A percentile compares a stretch with the other conserved stretches of the same genome.
phyloP scores from a whole-genome alignment of 73 alveolate genomes.

The Blepharisma japonicum region DNA sequence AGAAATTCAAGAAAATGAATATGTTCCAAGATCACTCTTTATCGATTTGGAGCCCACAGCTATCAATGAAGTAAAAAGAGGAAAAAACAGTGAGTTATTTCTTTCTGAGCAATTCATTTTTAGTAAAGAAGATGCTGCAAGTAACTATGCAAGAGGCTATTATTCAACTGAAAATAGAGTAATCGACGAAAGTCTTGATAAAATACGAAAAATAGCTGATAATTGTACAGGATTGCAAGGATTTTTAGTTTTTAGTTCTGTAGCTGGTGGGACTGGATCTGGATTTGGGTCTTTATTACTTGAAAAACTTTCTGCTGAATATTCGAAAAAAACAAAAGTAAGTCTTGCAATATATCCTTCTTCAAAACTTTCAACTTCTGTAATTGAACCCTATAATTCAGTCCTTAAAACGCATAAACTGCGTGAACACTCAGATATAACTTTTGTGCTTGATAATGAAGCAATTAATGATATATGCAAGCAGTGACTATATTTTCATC shows the following conservation, averaged over 20 bases:
- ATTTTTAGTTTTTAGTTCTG: conserved; percentile 36
- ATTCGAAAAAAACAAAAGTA: conserved; percentile 29
- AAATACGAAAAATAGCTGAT: conserved; percentile 33
- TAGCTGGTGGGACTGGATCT: conserved; percentile 60
- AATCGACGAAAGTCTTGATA: conserved; percentile 20
- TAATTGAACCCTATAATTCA: conserved; percentile 48
- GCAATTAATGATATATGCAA: conserved; percentile 60
- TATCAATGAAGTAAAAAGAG: conserved; percentile 29
- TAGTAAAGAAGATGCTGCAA: conserved; percentile 40
- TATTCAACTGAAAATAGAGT: conserved; percentile 25
- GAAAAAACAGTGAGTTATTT: conserved; percentile 20
- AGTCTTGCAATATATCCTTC: conserved; percentile 41
- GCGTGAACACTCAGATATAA: conserved; percentile 27
- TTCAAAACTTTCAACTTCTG: neutral
- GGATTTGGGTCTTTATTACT: conserved; percentile 37
- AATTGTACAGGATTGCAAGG: conserved; percentile 64
- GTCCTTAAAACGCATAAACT: conserved; percentile 30
- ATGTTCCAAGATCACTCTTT: conserved; percentile 44
- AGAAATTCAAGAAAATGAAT: conserved; percentile 25
- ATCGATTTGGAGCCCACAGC: conserved; percentile 42
- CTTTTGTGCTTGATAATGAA: conserved; percentile 52
- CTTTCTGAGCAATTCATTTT: conserved; percentile 9
- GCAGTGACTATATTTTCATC: conserved; percentile 37
- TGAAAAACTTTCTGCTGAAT: conserved; percentile 29
- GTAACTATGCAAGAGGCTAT: conserved; percentile 40